Conservation (phyloP, 2,329 filamentous ascomycete genomes). For the Magnaporthiopsis rhizophila region DNA sequence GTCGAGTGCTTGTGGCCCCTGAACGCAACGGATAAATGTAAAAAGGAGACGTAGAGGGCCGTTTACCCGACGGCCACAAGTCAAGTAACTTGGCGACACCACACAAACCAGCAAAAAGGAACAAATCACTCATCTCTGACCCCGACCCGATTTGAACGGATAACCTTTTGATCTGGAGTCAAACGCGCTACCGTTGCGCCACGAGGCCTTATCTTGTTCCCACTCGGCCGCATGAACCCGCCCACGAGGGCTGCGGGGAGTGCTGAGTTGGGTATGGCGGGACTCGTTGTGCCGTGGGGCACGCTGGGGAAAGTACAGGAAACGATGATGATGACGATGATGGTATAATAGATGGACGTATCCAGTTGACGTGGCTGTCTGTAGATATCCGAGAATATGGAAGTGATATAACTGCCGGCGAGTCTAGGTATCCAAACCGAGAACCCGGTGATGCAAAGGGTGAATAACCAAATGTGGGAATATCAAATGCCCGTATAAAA, state of each 20-base stretch:
- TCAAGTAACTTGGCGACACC: not conserved
- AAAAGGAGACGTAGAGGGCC: no score
- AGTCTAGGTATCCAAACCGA: not conserved
- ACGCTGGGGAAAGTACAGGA: no score
- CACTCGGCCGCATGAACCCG: not conserved
- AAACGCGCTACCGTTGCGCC: conserved; percentile 7
- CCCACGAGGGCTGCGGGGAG: not conserved
- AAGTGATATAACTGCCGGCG: not conserved
- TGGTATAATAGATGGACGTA: not conserved
- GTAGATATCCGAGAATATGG: not conserved
- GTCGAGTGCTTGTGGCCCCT: no score
- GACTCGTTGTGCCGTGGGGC: not conserved
- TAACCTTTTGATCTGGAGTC: conserved; percentile 7
- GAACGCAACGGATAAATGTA: no score
- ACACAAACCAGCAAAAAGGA: not conserved
- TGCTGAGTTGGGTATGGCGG: not conserved
- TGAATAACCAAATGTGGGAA: not conserved
- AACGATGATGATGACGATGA: no score
- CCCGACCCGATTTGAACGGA: conserved; percentile 7
- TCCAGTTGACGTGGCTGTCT: not conserved
- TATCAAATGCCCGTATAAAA: not conserved
- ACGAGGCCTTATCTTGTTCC: not conserved
- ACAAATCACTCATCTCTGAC: not conserved
- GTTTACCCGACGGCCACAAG: no score
- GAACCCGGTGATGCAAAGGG: not conserved